phyloP scores from a whole-genome alignment of 805 yeast genomes.

The Wickerhamiella bombiphila region DNA sequence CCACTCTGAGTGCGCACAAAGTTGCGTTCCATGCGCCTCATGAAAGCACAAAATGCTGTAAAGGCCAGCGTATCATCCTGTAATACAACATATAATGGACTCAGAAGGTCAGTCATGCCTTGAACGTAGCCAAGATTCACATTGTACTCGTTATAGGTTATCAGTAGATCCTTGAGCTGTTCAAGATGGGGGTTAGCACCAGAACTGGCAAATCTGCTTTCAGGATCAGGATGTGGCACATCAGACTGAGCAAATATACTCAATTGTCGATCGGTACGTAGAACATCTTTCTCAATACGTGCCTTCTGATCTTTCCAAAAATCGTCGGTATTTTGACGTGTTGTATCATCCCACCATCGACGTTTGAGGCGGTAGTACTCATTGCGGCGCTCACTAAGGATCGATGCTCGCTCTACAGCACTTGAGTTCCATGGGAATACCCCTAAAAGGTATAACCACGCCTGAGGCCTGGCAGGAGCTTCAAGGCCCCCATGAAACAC shows the following conservation, averaged over 20 bases:
- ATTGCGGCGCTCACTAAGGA: constrained; percentile 39
- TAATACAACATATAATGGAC: constrained; percentile 56
- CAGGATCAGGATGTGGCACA: constrained; percentile 28
- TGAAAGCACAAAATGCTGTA: constrained; percentile 76
- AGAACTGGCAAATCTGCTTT: constrained; percentile 42
- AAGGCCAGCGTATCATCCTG: constrained; percentile 68
- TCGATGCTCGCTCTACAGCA: constrained; percentile 45
- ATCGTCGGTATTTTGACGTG: constrained; percentile 38
- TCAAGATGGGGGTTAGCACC: constrained; percentile 68
- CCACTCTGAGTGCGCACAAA: constrained; percentile 86
- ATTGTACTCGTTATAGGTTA: constrained; percentile 78
- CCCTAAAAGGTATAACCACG: constrained; percentile 74
- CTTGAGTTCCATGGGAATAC: constrained; percentile 86
- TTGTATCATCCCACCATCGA: constrained; percentile 53
- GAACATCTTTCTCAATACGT: constrained; percentile 86
- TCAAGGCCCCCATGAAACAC: constrained; percentile 83
- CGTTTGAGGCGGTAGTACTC: constrained; percentile 50
- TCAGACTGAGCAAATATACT: constrained; percentile 43
- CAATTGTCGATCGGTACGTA: constrained; percentile 73
- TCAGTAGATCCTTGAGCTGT: constrained; percentile 56
- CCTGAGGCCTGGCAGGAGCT: constrained; percentile 47
- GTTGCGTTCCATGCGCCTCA: constrained; percentile 93
- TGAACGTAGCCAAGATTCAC: constrained; percentile 85
- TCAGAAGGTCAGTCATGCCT: constrained; percentile 89
- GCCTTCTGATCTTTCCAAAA: constrained; percentile 83